Evolutionary conservation across 1,284 basidiomycete genomes (phyloP).

Genomic region (Heterobasidion irregulare): DNA sequence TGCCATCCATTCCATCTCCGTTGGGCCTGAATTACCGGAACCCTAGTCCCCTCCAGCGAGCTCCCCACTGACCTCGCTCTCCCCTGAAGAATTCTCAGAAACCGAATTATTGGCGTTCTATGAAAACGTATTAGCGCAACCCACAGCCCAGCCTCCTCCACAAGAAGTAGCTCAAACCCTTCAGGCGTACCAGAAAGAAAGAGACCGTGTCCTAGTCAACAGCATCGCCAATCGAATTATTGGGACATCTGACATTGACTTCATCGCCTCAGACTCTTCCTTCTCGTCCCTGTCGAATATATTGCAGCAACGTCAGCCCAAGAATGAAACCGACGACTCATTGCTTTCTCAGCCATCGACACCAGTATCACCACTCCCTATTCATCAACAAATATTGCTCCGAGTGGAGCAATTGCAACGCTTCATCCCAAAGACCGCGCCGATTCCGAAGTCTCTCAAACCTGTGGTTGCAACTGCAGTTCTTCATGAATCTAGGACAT

Average conservation of each 20-base stretch:
- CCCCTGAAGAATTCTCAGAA: slow-evolving; percentile 4
- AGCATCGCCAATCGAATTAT: slow-evolving; percentile 5
- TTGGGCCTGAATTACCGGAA: too few relatives aligned
- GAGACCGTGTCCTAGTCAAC: slow-evolving; percentile 6
- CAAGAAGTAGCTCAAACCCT: neutral
- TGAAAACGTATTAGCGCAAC: slow-evolving; percentile 12
- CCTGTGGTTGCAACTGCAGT: neutral
- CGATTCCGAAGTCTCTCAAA: neutral
- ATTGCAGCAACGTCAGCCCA: neutral
- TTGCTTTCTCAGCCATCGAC: neutral
- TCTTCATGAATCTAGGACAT: neutral
- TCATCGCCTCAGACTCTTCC: neutral
- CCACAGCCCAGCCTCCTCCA: neutral
- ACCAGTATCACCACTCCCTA: neutral
- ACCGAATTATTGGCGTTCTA: slow-evolving; percentile 11
- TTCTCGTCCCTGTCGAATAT: neutral
- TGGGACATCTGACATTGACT: neutral
- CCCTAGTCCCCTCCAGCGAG: too few relatives aligned
- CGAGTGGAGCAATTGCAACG: neutral
- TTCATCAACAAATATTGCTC: neutral
- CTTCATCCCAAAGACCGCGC: slow-evolving; percentile 3
- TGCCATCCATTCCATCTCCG: neutral
- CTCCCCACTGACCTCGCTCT: neutral
- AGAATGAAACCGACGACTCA: neutral
- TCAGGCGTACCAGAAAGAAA: neutral